Evolutionary conservation across 768 basidiomycete species (phyloP), one percentile per base, ranked within the genome.

Genomic region (Porphyrellus cyaneotinctus): DNA sequence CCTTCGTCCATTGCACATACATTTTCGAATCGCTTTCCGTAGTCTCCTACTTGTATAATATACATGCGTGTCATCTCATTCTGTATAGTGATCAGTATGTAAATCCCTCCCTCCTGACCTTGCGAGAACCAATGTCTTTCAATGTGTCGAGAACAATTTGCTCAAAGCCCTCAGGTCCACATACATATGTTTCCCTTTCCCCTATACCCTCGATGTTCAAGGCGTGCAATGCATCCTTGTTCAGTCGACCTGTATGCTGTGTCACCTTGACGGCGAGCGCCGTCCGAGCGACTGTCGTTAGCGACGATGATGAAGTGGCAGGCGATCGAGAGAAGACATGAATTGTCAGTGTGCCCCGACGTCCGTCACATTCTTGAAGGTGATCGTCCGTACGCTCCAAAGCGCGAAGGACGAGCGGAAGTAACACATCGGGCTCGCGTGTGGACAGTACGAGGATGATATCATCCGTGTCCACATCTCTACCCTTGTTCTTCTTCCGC

Each of bases 141-240:
- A 82, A 56, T 1, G 63, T 62, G 6, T 55, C 58, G n/a, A 75
- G 43, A 2, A 74, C 68, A 24, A 62, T 61, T 41, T 68, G 60
- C 60, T 81, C 79, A 47, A 80, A 82, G 3, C 58, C 61, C 22
- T 65, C 68, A 1, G 81, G 77, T 4, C 82, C 82, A 62, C 82
- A 83, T 13, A 84, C 41, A 54, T 74, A 83, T 1, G 68, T 61
- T n/a, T 70, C 63, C 39, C 68, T 64, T 13, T 59, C 66, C 22
- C 35, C 36, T 8, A 66, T 10, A 2, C 58, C 63, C 36, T 18
- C 54, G 2, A 58, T 37, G 32, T 53, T 22, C 46, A 58, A 38
- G 2, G 26, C 32, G 7, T 28, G 23, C 30, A 65, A 49, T 15
- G 47, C 17, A 3, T 49, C 49, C 43, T 51, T 28, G 37, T 20